Percentiles rank a stretch among this genome's conserved stretches.
These are phyloP conservation scores for Gaultheria prostrata DNA, from an alignment of 148 eudicot species.

Conservation along the genomic window DNA sequence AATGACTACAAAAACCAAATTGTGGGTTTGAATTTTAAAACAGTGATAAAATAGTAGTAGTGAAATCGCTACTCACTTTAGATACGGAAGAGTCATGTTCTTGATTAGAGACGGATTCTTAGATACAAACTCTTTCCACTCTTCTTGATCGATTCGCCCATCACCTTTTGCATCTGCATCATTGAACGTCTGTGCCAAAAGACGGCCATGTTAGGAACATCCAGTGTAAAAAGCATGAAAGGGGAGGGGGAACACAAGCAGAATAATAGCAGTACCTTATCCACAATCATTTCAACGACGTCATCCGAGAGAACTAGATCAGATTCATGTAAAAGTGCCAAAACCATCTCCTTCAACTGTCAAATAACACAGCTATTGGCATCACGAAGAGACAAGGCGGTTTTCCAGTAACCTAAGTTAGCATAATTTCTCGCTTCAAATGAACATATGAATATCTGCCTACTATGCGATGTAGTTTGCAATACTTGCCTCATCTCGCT, in stretches of 20 bases:
- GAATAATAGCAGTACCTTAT: slow-evolving; percentile 43
- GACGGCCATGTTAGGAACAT: neutral
- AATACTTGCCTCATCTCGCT: slow-evolving; percentile 72
- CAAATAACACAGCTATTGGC: slow-evolving; percentile 11
- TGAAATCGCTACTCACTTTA: slow-evolving; percentile 52
- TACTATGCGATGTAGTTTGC: neutral
- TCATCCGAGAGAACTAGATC: slow-evolving; percentile 64
- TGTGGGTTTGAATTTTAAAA: neutral
- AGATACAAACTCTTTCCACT: slow-evolving; percentile 78
- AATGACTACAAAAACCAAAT: neutral
- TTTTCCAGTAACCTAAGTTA: neutral
- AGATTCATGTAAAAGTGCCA: slow-evolving; percentile 66
- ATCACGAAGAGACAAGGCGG: neutral
- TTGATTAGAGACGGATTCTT: slow-evolving; percentile 82
- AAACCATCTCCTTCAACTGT: slow-evolving; percentile 83
- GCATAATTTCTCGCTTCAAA: neutral
- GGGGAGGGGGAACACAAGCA: neutral
- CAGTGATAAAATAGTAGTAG: neutral
- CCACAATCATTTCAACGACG: slow-evolving; percentile 56
- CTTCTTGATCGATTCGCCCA: slow-evolving; percentile 79
- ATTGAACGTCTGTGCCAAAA: slow-evolving; percentile 47
- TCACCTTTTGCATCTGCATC: slow-evolving; percentile 81
- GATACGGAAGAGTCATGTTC: slow-evolving; percentile 95
- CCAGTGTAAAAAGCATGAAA: neutral
- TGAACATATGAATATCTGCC: neutral